Percentiles rank a stretch among this genome's conserved stretches.
phyloP scores from a whole-genome alignment of 2,329 filamentous ascomycete genomes.

The Pseudocercospora fijiensis region DNA sequence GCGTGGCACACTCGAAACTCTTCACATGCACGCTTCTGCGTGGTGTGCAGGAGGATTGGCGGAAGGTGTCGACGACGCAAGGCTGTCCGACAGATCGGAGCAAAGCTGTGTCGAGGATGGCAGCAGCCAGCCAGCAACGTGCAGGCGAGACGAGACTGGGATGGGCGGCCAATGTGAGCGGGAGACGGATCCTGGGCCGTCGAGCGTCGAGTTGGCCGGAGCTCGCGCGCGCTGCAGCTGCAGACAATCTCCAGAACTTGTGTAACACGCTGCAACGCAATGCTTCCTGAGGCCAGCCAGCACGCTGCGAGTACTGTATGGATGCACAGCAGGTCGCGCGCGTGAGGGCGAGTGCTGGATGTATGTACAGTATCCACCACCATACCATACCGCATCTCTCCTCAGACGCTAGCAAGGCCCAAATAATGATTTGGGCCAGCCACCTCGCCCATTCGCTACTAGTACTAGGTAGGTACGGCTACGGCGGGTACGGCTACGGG shows the following conservation, averaged over 20 bases:
- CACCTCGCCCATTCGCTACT: background rate
- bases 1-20: background rate
- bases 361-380: background rate
- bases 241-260: background rate
- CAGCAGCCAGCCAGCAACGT: background rate
- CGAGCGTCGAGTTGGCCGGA: background rate
- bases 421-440: background rate
- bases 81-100: constrained; percentile 9
- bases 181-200: background rate
- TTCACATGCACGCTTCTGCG: constrained; percentile 2
- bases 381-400: too few relatives aligned
- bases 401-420: background rate
- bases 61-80: background rate
- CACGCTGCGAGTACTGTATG: background rate
- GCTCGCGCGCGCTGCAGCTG: background rate
- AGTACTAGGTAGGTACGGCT: too few relatives aligned
- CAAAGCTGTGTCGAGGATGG: constrained; percentile 4
- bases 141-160: constrained; percentile 1
- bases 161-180: constrained; percentile 2
- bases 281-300: background rate
- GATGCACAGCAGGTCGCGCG: background rate
- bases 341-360: background rate
- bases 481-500: too few relatives aligned
- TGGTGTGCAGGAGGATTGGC: constrained; percentile 1
- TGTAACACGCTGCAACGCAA: constrained; percentile 4